Percentiles rank a stretch among this genome's conserved stretches.
These are phyloP conservation scores for Linum usitatissimum DNA, from an alignment of 345 rosid genomes.

Conservation along the genomic window DNA sequence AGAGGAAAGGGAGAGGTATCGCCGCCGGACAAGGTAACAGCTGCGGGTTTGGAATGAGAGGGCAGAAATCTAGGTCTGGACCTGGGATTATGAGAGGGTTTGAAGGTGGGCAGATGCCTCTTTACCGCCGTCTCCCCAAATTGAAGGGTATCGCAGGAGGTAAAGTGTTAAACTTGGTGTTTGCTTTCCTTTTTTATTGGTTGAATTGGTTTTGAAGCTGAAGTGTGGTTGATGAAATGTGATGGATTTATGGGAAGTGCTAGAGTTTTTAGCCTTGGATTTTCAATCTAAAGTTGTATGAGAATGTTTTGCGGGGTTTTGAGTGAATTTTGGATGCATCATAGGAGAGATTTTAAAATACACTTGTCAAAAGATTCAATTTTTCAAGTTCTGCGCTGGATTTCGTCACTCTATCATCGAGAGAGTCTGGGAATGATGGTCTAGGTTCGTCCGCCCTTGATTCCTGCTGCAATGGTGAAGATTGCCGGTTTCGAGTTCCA, in stretches of 20 bases:
- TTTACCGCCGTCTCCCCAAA: constrained; percentile 82
- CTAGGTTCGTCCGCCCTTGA: too few relatives aligned
- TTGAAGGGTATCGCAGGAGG: constrained; percentile 97
- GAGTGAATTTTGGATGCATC: too few relatives aligned
- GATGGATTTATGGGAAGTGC: neutral
- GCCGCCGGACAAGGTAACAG: constrained; percentile 88
- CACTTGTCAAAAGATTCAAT: too few relatives aligned
- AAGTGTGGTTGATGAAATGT: neutral
- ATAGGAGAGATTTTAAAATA: too few relatives aligned
- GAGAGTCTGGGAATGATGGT: too few relatives aligned
- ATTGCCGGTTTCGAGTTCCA: too few relatives aligned
- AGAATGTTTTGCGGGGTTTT: too few relatives aligned
- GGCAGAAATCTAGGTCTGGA: constrained; percentile 94
- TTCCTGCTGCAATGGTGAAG: too few relatives aligned
- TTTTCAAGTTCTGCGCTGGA: too few relatives aligned
- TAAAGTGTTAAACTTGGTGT: constrained; percentile 8
- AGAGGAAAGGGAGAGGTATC: constrained; percentile 89
- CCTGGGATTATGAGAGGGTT: constrained; percentile 82
- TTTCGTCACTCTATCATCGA: too few relatives aligned
- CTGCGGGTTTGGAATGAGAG: constrained; percentile 95
- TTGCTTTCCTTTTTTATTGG: neutral
- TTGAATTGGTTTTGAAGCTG: neutral
- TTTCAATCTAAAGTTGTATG: too few relatives aligned
- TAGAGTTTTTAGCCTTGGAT: too few relatives aligned
- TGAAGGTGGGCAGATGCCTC: constrained; percentile 96